Evolutionary conservation across 2,329 filamentous ascomycete species (phyloP).

Genomic region (Pyrenochaeta sp.): DNA sequence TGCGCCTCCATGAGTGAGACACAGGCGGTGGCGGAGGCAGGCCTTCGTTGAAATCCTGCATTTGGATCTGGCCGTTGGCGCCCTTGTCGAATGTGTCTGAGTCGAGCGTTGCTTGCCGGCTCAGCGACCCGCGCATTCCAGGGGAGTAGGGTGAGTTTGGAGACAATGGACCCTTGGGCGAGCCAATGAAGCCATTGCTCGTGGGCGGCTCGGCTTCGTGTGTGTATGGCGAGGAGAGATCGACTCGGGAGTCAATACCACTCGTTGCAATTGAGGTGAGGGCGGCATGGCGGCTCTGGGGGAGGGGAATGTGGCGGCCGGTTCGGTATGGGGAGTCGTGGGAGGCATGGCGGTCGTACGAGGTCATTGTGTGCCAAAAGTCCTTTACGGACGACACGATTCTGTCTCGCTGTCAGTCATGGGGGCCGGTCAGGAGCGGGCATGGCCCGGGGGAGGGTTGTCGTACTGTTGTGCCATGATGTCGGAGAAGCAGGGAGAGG

Average conservation of each 20-base stretch:
- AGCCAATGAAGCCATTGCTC: conserved; percentile 68
- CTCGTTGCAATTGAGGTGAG: conserved; percentile 87
- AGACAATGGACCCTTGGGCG: conserved; percentile 64
- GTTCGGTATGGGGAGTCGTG: conserved; percentile 93
- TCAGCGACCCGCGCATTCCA: conserved; percentile 81
- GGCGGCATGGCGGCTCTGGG: conserved; percentile 80
- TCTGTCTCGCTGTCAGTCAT: conserved; percentile 40
- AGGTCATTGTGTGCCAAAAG: conserved; percentile 90
- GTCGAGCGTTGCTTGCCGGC: conserved; percentile 68
- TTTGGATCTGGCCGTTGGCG: conserved; percentile 84
- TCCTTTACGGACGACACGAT: conserved; percentile 72
- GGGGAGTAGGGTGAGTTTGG: conserved; percentile 83
- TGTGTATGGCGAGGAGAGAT: conserved; percentile 80
- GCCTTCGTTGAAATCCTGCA: conserved; percentile 95
- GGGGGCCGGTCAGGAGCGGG: conserved; percentile 6
- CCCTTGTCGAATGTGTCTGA: conserved; percentile 66
- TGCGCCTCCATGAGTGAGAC: conserved; percentile 89
- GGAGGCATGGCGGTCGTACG: conserved; percentile 83
- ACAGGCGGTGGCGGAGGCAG: conserved; percentile 89
- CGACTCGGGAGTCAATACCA: conserved; percentile 85
- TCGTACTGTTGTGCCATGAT: conserved; percentile 49
- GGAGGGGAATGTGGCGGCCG: conserved; percentile 87
- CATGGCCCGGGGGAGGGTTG: conserved; percentile 8
- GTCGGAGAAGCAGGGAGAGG: conserved; percentile 14
- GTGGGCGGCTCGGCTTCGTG: conserved; percentile 69